phyloP scores from a whole-genome alignment of 225 moss, liverwort and hornwort species.

The Anthoceros angustus region DNA sequence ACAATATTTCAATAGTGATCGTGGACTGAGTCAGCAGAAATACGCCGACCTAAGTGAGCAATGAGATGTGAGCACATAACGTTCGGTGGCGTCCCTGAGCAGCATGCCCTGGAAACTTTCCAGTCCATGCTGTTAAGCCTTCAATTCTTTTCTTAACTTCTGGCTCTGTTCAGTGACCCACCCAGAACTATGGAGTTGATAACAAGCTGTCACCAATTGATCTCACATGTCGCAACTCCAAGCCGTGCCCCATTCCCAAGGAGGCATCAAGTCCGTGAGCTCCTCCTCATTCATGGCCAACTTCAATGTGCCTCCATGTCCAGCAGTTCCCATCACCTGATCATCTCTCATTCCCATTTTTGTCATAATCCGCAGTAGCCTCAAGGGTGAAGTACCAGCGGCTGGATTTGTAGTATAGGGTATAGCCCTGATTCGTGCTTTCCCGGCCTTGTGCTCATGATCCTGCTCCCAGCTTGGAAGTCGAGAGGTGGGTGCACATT shows the following conservation, averaged over 20 bases:
- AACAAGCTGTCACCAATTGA: neutral
- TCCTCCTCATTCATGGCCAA: neutral
- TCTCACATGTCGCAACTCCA: neutral
- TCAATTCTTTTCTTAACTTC: neutral
- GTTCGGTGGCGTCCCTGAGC: neutral
- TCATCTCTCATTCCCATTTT: too few species aligned
- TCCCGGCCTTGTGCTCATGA: too few species aligned
- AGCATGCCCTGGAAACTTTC: neutral
- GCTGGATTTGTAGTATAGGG: too few species aligned
- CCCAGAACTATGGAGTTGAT: neutral
- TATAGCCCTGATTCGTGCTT: too few species aligned
- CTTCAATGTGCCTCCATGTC: neutral
- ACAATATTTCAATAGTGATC: neutral
- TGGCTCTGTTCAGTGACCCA: neutral
- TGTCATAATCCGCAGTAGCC: too few species aligned
- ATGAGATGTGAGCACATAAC: neutral
- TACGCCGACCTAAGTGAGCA: neutral
- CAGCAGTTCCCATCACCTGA: neutral
- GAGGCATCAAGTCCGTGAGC: neutral
- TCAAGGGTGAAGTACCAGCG: too few species aligned
- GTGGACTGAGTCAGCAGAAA: neutral
- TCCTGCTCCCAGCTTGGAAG: too few species aligned
- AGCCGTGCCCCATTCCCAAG: neutral
- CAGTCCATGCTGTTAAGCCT: too few species aligned
- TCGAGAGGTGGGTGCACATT: too few species aligned